Evolutionary conservation across 805 yeast genomes (phyloP).

Genomic region (Pichia nanzhaoensis): DNA sequence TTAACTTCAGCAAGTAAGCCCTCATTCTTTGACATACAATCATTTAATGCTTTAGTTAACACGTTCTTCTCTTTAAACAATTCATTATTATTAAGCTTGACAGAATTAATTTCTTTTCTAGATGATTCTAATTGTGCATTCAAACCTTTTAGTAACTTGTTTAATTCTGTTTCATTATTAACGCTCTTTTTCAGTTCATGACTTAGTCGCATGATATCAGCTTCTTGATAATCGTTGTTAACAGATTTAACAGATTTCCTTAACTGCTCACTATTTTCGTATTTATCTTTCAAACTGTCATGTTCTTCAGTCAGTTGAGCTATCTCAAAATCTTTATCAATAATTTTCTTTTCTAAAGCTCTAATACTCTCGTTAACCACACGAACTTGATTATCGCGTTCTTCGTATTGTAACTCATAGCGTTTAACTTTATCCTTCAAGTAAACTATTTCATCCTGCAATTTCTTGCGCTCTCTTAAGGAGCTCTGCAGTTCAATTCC

Average conservation of each 20-base stretch:
- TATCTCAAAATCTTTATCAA: constrained; percentile 51
- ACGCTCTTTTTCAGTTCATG: constrained; percentile 46
- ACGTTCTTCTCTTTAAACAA: constrained; percentile 37
- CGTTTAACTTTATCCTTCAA: constrained; percentile 39
- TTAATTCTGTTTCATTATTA: constrained; percentile 59
- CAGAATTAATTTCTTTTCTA: constrained; percentile 36
- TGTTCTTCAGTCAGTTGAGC: constrained; percentile 43
- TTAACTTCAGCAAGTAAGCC: constrained; percentile 35
- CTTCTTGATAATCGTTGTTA: constrained; percentile 30
- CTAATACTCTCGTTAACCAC: constrained; percentile 45
- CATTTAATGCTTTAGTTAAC: constrained; percentile 34
- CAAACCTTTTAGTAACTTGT: constrained; percentile 56
- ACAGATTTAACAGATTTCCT: constrained; percentile 28
- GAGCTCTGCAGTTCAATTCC: constrained; percentile 65
- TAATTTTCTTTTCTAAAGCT: constrained; percentile 47
- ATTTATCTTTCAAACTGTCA: constrained; percentile 44
- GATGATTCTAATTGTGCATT: constrained; percentile 53
- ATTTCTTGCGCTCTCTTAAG: constrained; percentile 50
- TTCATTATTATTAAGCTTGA: constrained; percentile 34
- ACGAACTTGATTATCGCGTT: constrained; percentile 46
- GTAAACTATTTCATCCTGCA: constrained; percentile 48
- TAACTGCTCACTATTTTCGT: constrained; percentile 38
- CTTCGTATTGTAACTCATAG: constrained; percentile 46
- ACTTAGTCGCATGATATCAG: constrained; percentile 48
- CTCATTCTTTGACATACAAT: constrained; percentile 39